phyloP scores from a whole-genome alignment of 495 filamentous ascomycete species.

The Acidiella bohemica region DNA sequence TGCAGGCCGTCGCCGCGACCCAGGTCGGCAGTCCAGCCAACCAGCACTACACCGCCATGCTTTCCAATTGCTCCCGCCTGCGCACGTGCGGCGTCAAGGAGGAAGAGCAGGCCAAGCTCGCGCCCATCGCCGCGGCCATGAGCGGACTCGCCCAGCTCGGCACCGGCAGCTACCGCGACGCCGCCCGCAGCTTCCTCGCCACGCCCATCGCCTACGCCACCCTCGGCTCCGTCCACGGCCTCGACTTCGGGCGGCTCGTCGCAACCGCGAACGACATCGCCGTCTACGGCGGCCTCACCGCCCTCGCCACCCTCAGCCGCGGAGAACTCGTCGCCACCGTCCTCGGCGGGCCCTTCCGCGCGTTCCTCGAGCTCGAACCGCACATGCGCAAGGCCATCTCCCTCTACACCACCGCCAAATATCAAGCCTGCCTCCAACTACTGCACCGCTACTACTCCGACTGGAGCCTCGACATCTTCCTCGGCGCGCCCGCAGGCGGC shows the following conservation, averaged over 20 bases:
- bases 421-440: constrained; percentile 66
- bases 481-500: constrained; percentile 46
- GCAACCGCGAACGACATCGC: constrained; percentile 79
- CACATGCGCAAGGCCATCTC: constrained; percentile 83
- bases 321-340: constrained; percentile 58
- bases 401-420: constrained; percentile 78
- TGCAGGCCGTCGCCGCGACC: constrained; percentile 52
- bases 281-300: constrained; percentile 79
- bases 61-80: constrained; percentile 13
- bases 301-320: constrained; percentile 79
- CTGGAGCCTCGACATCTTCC: constrained; percentile 78
- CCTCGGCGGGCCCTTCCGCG: constrained; percentile 73
- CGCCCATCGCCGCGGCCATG: constrained; percentile 41
- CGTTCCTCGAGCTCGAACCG: constrained; percentile 82
- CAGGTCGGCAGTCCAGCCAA: constrained; percentile 54
- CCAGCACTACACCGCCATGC: constrained; percentile 39
- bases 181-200: constrained; percentile 57
- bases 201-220: constrained; percentile 40
- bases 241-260: constrained; percentile 40
- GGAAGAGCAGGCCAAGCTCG: constrained; percentile 28
- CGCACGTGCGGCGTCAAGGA: constrained; percentile 17
- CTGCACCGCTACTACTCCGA: constrained; percentile 70
- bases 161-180: constrained; percentile 49
- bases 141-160: constrained; percentile 60
- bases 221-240: constrained; percentile 21